Base-by-base conservation (phyloP, 2,329 filamentous ascomycete genomes). In the Beauveria sp. region DNA sequence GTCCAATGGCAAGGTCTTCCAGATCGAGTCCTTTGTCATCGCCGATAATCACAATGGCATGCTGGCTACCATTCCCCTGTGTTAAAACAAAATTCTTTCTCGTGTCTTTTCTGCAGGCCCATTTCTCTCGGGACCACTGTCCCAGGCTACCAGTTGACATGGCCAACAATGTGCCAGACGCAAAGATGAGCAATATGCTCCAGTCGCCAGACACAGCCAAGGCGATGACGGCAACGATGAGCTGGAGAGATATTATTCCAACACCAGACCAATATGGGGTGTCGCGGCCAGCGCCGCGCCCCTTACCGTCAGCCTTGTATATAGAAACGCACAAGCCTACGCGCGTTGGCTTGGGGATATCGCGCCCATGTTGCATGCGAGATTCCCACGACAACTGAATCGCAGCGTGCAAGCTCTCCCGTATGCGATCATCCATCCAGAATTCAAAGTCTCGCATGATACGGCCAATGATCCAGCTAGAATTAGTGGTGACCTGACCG, bases 381-480 rank as follows among this genome's bases (percentile, higher is more conserved):
- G 28, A 31, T 31, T 31, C 28, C 28, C 28, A 31, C 28, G 28
- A 31, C 10, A 9, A 31, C 28, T 31, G 9, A 31, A 31, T 31
- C 9, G 28, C 28, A 31, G 28, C 8, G 28, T 9, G 7, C 28
- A 31, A 10, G 28, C 28, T 31, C 8, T 31, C 8, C 28, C 28
- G 28, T 9, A 20, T n/a, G 43, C 18, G 20, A 20, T 8, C 16
- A n/a, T 46, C 43, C 43, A 10, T 46, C 43, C 43, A 46, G 20
- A n/a, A 20, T 9, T n/a, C 20, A 46, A 12, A 74, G 64, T 80
- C 77, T 26, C 77, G 68, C 7, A 79, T 63, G 1, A 80, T 68
- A 0, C 78, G 69, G 0, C 76, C 77, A 9, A 80, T 65, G 5
- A 79, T 67, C 77, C 77, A 81, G 26, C 67, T 72, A 12, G 68